Evolutionary conservation across 805 yeast species (phyloP).

Genomic region (Ogataea siamensis): DNA sequence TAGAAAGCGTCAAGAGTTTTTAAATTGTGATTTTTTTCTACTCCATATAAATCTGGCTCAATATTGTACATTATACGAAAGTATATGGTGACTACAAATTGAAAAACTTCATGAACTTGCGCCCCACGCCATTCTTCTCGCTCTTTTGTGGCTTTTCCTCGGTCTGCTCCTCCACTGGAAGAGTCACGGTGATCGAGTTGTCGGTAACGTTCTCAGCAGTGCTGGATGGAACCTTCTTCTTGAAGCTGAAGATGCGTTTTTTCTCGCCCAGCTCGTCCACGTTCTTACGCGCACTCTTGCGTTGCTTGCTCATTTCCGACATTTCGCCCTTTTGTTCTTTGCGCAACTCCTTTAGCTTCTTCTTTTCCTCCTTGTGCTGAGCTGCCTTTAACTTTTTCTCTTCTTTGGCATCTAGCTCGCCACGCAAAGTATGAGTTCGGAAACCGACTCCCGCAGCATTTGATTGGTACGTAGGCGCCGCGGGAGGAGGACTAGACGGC

Average conservation of each 20-base stretch:
- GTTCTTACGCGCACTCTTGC: conserved; percentile 22
- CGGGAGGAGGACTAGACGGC: neutral
- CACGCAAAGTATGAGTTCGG: conserved; percentile 31
- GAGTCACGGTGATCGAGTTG: conserved; percentile 6
- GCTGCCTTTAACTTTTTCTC: conserved; percentile 16
- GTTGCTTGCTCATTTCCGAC: conserved; percentile 25
- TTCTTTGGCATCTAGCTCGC: conserved; percentile 17
- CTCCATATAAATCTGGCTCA: too few species aligned
- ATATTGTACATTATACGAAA: too few species aligned
- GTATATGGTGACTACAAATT: conserved; percentile 25
- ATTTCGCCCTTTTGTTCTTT: conserved; percentile 26
- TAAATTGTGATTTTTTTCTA: neutral
- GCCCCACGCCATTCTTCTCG: conserved; percentile 16
- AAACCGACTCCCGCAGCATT: conserved; percentile 33
- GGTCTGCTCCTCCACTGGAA: conserved; percentile 5
- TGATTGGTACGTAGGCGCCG: conserved; percentile 21
- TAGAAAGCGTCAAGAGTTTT: neutral
- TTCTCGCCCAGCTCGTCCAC: conserved; percentile 17
- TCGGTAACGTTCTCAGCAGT: neutral
- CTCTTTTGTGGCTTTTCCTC: conserved; percentile 8
- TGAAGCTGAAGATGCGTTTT: conserved; percentile 14
- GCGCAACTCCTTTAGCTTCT: conserved; percentile 22
- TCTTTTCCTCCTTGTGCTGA: conserved; percentile 23
- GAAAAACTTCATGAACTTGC: conserved; percentile 29
- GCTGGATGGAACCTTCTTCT: conserved; percentile 1